phyloP scores from a whole-genome alignment of 2,329 filamentous ascomycete species.

The Fusarium dlaminii region DNA sequence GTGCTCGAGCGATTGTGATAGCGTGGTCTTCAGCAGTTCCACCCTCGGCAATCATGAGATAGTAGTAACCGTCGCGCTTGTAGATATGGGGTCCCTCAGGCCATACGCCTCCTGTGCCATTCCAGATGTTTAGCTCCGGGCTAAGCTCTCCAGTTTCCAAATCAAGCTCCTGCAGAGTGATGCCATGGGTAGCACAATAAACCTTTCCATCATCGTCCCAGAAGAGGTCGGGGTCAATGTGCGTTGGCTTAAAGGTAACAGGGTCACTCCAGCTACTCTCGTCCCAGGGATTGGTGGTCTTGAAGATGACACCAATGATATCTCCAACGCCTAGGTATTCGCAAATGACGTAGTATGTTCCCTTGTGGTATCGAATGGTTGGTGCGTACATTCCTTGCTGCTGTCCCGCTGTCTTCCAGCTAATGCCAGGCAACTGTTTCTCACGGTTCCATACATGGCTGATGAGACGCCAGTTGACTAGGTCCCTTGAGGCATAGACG shows the following conservation, averaged over 20 bases:
- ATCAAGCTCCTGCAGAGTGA: constrained; percentile 37
- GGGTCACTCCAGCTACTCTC: constrained; percentile 42
- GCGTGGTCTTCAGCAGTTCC: constrained; percentile 53
- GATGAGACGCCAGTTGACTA: constrained; percentile 59
- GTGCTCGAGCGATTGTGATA: constrained; percentile 49
- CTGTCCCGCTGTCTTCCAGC: constrained; percentile 43
- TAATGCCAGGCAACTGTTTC: constrained; percentile 52
- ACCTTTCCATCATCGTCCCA: constrained; percentile 65
- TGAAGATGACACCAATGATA: constrained; percentile 25
- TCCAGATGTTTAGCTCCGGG: constrained; percentile 55
- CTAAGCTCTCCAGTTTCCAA: constrained; percentile 6
- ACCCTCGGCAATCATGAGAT: constrained; percentile 57
- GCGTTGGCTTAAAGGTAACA: constrained; percentile 33
- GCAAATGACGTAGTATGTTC: constrained; percentile 53
- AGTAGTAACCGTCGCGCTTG: constrained; percentile 54
- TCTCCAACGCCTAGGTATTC: constrained; percentile 18
- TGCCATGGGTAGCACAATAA: constrained; percentile 55
- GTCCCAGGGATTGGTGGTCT: constrained; percentile 30
- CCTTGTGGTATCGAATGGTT: constrained; percentile 54
- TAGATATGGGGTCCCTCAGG: constrained; percentile 64
- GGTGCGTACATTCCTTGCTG: constrained; percentile 58
- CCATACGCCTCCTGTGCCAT: constrained; percentile 54
- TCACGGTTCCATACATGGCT: constrained; percentile 54
- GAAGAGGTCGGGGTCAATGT: constrained; percentile 58
- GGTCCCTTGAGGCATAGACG: constrained; percentile 61